These are phyloP conservation scores for Tilletia caries DNA, from an alignment of 1,284 basidiomycete genomes.

Conservation along the genomic window DNA sequence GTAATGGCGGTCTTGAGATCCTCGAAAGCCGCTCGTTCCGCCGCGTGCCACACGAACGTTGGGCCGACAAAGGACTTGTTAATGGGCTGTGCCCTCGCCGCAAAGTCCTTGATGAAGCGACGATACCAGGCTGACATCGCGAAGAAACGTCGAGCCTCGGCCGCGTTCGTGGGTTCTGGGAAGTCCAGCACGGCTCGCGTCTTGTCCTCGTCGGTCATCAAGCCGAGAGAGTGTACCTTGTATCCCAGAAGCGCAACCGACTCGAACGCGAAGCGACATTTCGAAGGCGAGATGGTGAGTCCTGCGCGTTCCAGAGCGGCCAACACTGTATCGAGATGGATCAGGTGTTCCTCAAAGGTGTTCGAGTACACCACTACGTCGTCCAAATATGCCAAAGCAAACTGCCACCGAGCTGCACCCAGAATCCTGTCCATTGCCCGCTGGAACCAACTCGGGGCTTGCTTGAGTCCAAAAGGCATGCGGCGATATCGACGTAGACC, in stretches of 20 bases:
- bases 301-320: background rate
- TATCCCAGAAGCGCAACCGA: background rate
- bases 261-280: background rate
- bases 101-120: background rate
- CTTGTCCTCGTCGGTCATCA: background rate
- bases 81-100: background rate
- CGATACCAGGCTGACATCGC: background rate
- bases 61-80: background rate
- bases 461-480: constrained; percentile 12
- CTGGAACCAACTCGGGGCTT: constrained; percentile 11
- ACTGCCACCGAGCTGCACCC: background rate
- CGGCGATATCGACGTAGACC: background rate
- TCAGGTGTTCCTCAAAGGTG: background rate
- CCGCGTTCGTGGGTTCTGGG: background rate
- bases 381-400: constrained; percentile 4
- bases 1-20: constrained; percentile 15
- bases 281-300: background rate
- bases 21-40: background rate
- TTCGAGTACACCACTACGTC: background rate
- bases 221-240: background rate
- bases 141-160: background rate
- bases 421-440: constrained; percentile 9
- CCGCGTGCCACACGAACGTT: background rate
- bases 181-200: background rate
- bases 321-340: background rate